Evolutionary conservation across 306 rosid species (phyloP), one percentile per base, ranked within the genome.

Genomic region (Sechiopsis laciniata): DNA sequence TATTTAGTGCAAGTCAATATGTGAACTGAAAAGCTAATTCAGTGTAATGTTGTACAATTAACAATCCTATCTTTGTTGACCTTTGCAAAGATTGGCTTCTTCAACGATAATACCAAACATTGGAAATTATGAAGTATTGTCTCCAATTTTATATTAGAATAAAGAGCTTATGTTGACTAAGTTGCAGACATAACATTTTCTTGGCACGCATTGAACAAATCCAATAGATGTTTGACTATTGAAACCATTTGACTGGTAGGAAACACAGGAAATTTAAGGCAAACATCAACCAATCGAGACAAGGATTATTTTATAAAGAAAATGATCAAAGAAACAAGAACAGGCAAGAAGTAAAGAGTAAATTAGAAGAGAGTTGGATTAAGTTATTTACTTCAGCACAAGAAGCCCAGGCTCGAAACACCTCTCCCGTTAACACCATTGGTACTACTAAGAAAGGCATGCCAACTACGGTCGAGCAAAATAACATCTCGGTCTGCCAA

Each of bases 381-480:
- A 10, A 45, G 58, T 51, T 71, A 40, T 59, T 72, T 71, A 87
- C 92, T 80, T 83, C 83, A 55, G 76, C 78, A 59, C 92, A 87
- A 56, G 92, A 78, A 78, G 40, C 85, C 92, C 92, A 87, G 17
- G 92, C 92, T 77, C 32, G 79, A 52, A 83, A 32, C 40, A 85
- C 80, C 76, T 87, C 92, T 72, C 92, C 92, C 4, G 86, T 87
- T 52, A 87, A 73, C 77, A 87, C 80, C 89, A 87, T 85, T 0
- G 91, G 91, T 21, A 80, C 76, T 64, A 80, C 71, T 55, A 87
- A 76, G 79, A 85, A 79, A 58, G 91, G 87, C 79, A 82, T 73
- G 46, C 89, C 92, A 32, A 87, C 88, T 4, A 85, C 85, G 1
- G 92, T 83, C 53, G 92, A 85, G 82, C 89, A 87, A 81, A 83